Base-by-base conservation (phyloP, 768 basidiomycete species). In the Lentinula aciculospora region DNA sequence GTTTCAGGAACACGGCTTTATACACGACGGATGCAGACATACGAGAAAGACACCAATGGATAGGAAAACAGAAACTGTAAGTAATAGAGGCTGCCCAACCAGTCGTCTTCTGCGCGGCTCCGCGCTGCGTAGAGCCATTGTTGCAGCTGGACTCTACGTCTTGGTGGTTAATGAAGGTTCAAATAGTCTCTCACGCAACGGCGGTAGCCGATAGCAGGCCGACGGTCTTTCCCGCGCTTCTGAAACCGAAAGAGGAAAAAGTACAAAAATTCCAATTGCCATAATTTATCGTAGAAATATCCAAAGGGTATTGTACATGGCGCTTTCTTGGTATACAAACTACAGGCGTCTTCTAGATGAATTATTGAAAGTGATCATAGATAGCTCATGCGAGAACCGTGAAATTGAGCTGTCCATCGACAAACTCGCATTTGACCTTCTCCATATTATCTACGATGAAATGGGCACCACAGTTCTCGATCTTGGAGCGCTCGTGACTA, bases 41-140 rank as follows among this genome's bases (percentile, higher is more conserved):
- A 92, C 90, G 63, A 93, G 78, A 67, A 93, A 93, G 29, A 92
- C 91, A 53, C 91, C 91, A 32, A 93, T 73, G 72, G 88, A 90
- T 58, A 86, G 87, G 60, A 93, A 93, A 36, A 86, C 72, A 32
- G 91, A 88, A 62, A 92, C 85, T 17, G 85, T 81, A 67, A 92
- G 92, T 42, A 93, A 82, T 4, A 93, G 76, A 15, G 84, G 80
- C 67, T 88, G 83, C 62, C 89, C 90, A 42, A 92, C 89, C 42
- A 92, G 83, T 73, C 54, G 54, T 46, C 56, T 36, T 36, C 46
- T 21, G 34, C 56, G 56, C 32, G 44, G 6, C 13, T 46, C 45
- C 12, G 44, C 40, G 36, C 54, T 56, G 29, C 42, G 56, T 28
- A 57, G 47, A 47, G 44, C 17, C 47, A 57, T 57, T 47, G 10